phyloP scores from a whole-genome alignment of 2,329 filamentous ascomycete genomes.

The Ophiostoma pallidulum region DNA sequence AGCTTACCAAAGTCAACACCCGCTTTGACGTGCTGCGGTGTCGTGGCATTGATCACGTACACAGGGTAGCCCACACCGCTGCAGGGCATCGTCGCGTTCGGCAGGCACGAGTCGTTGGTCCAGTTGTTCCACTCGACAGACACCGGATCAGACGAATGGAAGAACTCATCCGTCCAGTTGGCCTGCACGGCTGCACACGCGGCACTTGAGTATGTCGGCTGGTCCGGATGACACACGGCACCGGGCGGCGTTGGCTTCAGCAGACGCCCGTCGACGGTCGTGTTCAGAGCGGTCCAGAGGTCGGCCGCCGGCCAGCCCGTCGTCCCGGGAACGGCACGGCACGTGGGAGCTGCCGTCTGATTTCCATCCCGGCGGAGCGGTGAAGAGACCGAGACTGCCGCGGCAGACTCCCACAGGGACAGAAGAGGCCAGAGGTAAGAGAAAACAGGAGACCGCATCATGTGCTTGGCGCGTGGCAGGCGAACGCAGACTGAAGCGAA shows the following conservation, averaged over 20 bases:
- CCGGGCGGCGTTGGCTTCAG: slow-evolving; percentile 6
- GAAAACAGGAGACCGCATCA: too few species aligned
- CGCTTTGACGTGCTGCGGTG: slow-evolving; percentile 25
- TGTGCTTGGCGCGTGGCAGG: too few species aligned
- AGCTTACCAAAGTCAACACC: slow-evolving; percentile 7
- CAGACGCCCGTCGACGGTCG: slow-evolving; percentile 10
- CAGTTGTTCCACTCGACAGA: slow-evolving; percentile 33
- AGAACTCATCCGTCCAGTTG: slow-evolving; percentile 23
- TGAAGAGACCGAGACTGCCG: too few species aligned
- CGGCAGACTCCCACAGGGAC: too few species aligned
- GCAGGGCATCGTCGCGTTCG: slow-evolving; percentile 29
- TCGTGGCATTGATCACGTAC: slow-evolving; percentile 26
- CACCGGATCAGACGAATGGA: slow-evolving; percentile 28
- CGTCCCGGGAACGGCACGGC: slow-evolving; percentile 4
- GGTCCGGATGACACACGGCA: slow-evolving; percentile 8
- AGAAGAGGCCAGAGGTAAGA: too few species aligned
- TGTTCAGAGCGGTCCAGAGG: slow-evolving; percentile 10
- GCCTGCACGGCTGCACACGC: not conserved
- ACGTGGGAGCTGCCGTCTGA: slow-evolving; percentile 2
- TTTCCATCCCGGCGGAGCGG: not conserved
- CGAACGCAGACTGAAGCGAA: too few species aligned
- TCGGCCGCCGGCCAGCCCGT: slow-evolving; percentile 4
- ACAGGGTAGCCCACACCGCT: slow-evolving; percentile 20
- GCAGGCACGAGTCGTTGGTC: slow-evolving; percentile 42
- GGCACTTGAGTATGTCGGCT: not conserved